Evolutionary conservation across 2,329 filamentous ascomycete species (phyloP).

Genomic region (Cryphonectria parasitica): DNA sequence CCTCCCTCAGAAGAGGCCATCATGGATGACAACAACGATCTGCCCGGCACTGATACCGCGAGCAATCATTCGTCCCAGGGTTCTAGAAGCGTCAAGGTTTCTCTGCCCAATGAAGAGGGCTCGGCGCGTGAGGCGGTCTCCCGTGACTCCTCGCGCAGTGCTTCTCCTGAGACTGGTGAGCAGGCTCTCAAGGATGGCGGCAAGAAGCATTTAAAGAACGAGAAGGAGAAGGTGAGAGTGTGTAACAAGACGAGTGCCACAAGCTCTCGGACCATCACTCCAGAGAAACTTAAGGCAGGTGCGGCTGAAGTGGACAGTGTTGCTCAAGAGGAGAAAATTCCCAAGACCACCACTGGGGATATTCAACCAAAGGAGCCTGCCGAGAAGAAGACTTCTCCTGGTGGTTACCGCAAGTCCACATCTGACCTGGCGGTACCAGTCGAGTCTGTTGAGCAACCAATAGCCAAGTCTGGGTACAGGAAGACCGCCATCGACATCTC

Average conservation of each 20-base stretch:
- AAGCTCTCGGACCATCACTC: conserved; percentile 1
- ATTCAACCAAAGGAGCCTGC: not conserved
- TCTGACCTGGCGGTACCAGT: conserved; percentile 13
- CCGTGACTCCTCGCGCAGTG: conserved; percentile 12
- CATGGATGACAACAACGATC: conserved; percentile 8
- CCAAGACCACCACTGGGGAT: not conserved
- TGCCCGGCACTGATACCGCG: conserved; percentile 10
- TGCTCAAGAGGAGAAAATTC: not conserved
- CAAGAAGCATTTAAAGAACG: not conserved
- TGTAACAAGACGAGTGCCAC: not conserved
- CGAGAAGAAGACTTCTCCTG: not conserved
- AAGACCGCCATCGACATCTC: conserved; percentile 13
- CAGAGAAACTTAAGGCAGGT: not conserved
- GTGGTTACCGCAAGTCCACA: conserved; percentile 8
- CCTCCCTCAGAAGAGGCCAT: conserved; percentile 23
- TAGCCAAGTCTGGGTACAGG: conserved; percentile 12
- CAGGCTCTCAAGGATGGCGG: not conserved
- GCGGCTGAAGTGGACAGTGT: not conserved
- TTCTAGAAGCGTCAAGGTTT: conserved; percentile 18
- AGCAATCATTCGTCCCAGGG: conserved; percentile 20
- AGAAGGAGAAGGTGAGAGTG: no score
- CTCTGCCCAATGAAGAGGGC: conserved; percentile 15
- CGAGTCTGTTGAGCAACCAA: not conserved
- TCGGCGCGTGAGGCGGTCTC: conserved; percentile 11
- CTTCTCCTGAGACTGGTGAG: not conserved